Evolutionary conservation across 148 eudicot genomes (phyloP), one percentile per base, ranked within the genome.

Genomic region (Fagopyrum homotropicum): DNA sequence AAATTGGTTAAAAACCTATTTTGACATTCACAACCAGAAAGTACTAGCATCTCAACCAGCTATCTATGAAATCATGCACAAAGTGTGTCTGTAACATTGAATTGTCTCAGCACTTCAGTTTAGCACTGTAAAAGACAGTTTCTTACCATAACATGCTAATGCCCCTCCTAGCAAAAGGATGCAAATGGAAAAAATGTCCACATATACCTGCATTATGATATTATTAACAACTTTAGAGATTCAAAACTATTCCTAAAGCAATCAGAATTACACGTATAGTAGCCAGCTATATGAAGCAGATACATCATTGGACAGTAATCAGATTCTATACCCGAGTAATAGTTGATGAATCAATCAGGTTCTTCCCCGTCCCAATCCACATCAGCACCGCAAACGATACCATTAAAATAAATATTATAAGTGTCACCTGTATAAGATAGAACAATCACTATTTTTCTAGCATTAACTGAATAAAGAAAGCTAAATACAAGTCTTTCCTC

Each of bases 61-160:
- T 29, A 29, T 29, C 11, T 15, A 11, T 12, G 15, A 63, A 6
- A 29, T 63, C 6, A 19, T 63, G 16, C 69, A 63, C 45, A 6
- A 26, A 63, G 69, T 29, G 10, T 10, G 14, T 29, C 26, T 61
- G 14, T 12, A 29, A 63, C 12, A 29, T 11, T 63, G 7, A 66
- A 43, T 12, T 14, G 47, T 17, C 46, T 66, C 46, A 40, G 47
- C 46, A 66, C 9, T 66, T 66, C 52, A 49, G 12, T 49, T 49
- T 35, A 69, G 9, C 19, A 61, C 26, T 26, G 12, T 10, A 10
- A 76, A 77, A 48, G 26, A 48, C 72, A 77, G 78, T 19, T 73
- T 74, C 97, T 87, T 78, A 93, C 98, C 98, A 64, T 93, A 93
- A 80, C 91, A 82, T 47, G 95, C 97, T 79, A 93, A 85, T 81